A percentile compares a stretch with the other conserved stretches of the same genome.
phyloP scores from a whole-genome alignment of 306 rosid species.

The Glycine latifolia region DNA sequence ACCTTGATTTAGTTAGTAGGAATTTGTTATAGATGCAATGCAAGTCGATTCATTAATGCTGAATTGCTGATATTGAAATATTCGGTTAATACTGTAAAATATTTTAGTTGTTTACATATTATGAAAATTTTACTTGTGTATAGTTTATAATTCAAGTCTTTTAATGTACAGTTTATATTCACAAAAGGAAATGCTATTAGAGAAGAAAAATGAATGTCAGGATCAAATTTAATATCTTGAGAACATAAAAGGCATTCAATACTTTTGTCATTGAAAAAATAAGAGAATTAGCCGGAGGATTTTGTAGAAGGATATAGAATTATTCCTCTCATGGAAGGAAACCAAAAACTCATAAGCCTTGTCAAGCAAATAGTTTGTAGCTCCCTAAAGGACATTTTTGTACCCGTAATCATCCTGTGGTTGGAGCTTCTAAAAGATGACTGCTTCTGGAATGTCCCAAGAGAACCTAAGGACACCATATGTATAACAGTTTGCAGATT shows the following conservation, averaged over 20 bases:
- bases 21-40: conserved; percentile 13
- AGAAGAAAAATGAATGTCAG: background rate
- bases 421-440: conserved; percentile 8
- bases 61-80: background rate
- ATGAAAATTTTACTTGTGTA: no score
- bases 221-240: background rate
- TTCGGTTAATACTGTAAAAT: no score
- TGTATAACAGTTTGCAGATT: conserved; percentile 15
- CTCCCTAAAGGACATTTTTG: conserved; percentile 3
- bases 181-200: no score
- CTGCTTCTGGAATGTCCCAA: conserved; percentile 4
- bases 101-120: no score
- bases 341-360: no score
- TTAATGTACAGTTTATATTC: no score
- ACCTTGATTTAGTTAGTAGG: background rate
- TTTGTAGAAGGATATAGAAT: background rate
- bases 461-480: background rate
- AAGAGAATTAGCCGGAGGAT: background rate
- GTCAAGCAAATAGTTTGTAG: background rate
- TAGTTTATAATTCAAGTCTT: no score
- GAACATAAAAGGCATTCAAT: background rate
- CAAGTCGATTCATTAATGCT: background rate
- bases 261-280: background rate
- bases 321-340: background rate
- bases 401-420: background rate